Percentiles rank a stretch among this genome's conserved stretches.
phyloP scores from a whole-genome alignment of 2,329 filamentous ascomycete species.

The Cylindrodendrum hubeiense region DNA sequence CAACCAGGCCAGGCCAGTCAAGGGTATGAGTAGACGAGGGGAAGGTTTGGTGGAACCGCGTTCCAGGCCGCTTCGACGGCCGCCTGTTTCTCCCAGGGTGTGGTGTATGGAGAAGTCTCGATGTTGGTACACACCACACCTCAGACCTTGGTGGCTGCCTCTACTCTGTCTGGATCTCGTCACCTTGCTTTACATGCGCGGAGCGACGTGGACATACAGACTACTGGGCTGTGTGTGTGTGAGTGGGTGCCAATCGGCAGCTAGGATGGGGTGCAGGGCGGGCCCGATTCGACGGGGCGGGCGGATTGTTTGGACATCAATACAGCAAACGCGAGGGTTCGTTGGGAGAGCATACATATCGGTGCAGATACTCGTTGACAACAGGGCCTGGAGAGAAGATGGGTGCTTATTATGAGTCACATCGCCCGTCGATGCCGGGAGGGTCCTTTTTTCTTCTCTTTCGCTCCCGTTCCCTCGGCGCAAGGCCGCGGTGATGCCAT shows the following conservation, averaged over 20 bases:
- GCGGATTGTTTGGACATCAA: slow-evolving; percentile 48
- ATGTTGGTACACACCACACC: slow-evolving; percentile 38
- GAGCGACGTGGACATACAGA: slow-evolving; percentile 37
- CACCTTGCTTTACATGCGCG: slow-evolving; percentile 28
- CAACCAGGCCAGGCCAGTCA: slow-evolving; percentile 18
- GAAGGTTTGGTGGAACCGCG: slow-evolving; percentile 33
- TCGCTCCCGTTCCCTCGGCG: slow-evolving; percentile 4
- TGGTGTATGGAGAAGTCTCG: slow-evolving; percentile 14
- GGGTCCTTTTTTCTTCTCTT: slow-evolving; percentile 15
- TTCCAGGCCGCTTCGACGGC: slow-evolving; percentile 20
- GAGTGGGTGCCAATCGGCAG: slow-evolving; percentile 45
- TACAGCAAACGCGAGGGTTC: slow-evolving; percentile 44
- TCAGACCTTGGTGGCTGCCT: slow-evolving; percentile 30
- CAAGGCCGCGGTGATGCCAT: not conserved
- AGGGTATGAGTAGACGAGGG: slow-evolving; percentile 30
- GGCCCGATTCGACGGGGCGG: slow-evolving; percentile 45
- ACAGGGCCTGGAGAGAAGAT: slow-evolving; percentile 29
- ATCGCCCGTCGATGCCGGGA: slow-evolving; percentile 32
- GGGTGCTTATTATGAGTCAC: slow-evolving; percentile 43
- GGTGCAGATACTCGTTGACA: slow-evolving; percentile 39
- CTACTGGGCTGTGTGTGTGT: slow-evolving; percentile 34
- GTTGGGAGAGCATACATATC: slow-evolving; percentile 41
- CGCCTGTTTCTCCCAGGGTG: slow-evolving; percentile 27
- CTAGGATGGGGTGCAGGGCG: slow-evolving; percentile 39
- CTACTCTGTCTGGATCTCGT: slow-evolving; percentile 15